A percentile compares a stretch with the other conserved stretches of the same genome.
These are phyloP conservation scores for Phytopythium mirpurense DNA, from an alignment of 352 stramenopile genomes.

Conservation along the genomic window DNA sequence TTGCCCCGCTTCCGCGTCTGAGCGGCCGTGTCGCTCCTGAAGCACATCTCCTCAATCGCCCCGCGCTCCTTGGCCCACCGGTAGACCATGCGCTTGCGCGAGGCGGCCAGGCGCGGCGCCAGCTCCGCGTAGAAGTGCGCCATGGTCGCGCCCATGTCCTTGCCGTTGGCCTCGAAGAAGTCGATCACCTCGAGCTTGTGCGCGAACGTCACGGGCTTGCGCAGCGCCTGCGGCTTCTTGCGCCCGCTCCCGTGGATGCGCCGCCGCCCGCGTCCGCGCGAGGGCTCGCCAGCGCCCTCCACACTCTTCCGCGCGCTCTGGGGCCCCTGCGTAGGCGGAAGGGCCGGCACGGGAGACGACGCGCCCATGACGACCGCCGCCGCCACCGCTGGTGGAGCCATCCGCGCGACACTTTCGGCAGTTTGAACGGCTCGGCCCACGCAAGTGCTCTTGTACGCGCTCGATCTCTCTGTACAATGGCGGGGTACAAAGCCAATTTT, in stretches of 20 bases:
- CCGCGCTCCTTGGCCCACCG: conserved; percentile 34
- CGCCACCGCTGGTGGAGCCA: neutral
- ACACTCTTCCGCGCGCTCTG: neutral
- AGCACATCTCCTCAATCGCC: conserved; percentile 12
- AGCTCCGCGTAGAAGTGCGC: conserved; percentile 27
- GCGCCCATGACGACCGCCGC: no score
- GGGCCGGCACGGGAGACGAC: no score
- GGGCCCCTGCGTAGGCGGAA: no score
- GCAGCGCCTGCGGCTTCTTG: conserved; percentile 25
- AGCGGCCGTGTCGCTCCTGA: conserved; percentile 20
- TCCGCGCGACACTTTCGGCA: no score
- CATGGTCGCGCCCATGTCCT: conserved; percentile 35
- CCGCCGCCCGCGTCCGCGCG: conserved; percentile 1
- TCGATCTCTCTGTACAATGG: neutral
- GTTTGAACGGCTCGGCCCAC: no score
- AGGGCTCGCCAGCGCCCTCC: neutral
- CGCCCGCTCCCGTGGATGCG: conserved; percentile 12
- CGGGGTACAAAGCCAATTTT: no score
- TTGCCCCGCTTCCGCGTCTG: conserved; percentile 28
- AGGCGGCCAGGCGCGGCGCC: conserved; percentile 11
- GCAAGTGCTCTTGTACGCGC: neutral
- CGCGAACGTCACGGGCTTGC: conserved; percentile 28
- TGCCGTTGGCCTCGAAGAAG: conserved; percentile 26
- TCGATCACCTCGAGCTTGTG: conserved; percentile 40
- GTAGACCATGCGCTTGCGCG: conserved; percentile 45